Base-by-base conservation (phyloP, 2,329 filamentous ascomycete species). In the Diaporthe sp. region DNA sequence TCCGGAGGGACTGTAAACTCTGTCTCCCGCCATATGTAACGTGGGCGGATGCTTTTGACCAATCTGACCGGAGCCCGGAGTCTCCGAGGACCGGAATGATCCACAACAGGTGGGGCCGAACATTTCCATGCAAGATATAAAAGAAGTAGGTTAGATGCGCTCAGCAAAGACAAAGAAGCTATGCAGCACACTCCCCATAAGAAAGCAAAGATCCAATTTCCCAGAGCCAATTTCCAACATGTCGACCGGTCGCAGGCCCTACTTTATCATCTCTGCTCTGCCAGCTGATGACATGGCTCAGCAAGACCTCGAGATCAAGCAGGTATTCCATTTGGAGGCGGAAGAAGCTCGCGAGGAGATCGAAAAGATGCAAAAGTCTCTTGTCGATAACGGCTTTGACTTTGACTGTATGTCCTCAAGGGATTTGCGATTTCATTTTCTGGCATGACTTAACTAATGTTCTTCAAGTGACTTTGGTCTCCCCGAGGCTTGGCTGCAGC, bases 211-310 rank as follows among this genome's bases (percentile, higher is more conserved):
- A 39, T 39, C 1, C 10, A 15, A 13, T 39, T 39, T 39, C 37
- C 3, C 10, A 39, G 31, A 42, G 2, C 12, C 22, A 47, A 22
- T 8, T 31, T 31, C 2, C 6, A 4, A 63, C 15, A 63, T 63
- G 60, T 47, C 60, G 60, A 63, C 60, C 10, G 20, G n/a, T 63
- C 60, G 60, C 39, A 47, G 60, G n/a, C 39, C 61, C 8, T 65
- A 65, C 25, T 49, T 63, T 22, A 22, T 65, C 42, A 65, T 65
- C 17, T 28, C 42, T 22, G 42, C 61, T 49, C 9, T 65, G 25
- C 61, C 42, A 47, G 42, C 25, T 0, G 61, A 65, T 49, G 60
- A 47, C 15, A 47, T 63, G 60, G 39, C 60, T 4, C 39, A 44
- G 60, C 39, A 47, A 13, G 60, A 63, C 4, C 5, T 63, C 15